A percentile compares a stretch with the other conserved stretches of the same genome.
Conservation (phyloP, 345 rosid genomes). For the Trapa bicornis region DNA sequence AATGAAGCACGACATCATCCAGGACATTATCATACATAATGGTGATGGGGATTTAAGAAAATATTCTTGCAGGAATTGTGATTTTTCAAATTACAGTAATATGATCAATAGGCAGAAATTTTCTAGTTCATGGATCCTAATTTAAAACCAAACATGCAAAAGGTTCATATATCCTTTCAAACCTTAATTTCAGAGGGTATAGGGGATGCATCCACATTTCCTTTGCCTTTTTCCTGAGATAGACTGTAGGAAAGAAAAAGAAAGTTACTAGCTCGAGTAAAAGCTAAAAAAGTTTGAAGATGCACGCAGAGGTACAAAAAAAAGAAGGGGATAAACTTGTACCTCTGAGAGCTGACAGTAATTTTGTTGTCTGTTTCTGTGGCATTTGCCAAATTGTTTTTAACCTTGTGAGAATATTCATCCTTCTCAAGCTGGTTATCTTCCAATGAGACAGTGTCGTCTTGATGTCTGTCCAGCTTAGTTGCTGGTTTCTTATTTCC, state of each 20-base stretch:
- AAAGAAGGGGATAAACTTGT: background rate
- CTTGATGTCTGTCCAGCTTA: constrained; percentile 19
- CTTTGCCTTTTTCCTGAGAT: constrained; percentile 28
- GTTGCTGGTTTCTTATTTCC: constrained; percentile 4
- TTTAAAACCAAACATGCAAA: background rate
- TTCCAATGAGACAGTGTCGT: background rate
- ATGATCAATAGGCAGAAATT: background rate
- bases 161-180: constrained; percentile 1
- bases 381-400: constrained; percentile 13
- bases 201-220: constrained; percentile 24
- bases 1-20: background rate
- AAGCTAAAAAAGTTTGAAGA: background rate
- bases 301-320: background rate
- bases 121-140: background rate
- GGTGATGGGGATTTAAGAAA: background rate
- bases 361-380: constrained; percentile 18
- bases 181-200: constrained; percentile 54
- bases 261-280: background rate
- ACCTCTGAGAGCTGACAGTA: constrained; percentile 4
- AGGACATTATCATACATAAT: background rate
- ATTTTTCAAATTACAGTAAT: background rate
- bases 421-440: constrained; percentile 17
- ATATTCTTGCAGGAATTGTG: background rate
- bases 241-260: constrained; percentile 13
- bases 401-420: constrained; percentile 13